phyloP scores from a whole-genome alignment of 75 land plant genomes.

The Cryptomeria japonica region DNA sequence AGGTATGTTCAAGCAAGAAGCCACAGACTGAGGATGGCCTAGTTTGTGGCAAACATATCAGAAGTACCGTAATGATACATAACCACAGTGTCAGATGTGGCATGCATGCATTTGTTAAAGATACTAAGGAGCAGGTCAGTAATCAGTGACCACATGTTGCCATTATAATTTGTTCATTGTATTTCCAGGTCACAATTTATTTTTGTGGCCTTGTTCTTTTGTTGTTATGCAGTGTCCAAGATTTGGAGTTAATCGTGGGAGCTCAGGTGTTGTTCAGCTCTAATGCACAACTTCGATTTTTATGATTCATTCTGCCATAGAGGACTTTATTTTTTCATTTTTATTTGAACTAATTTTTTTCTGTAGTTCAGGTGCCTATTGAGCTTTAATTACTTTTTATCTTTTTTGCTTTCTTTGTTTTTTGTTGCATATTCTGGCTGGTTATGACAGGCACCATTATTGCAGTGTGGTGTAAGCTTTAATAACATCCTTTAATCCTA shows the following conservation, averaged over 20 bases:
- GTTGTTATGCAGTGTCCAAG: neutral
- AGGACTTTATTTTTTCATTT: neutral
- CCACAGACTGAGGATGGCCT: neutral
- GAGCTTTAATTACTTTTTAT: neutral
- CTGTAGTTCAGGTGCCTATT: neutral
- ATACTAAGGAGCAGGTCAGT: neutral
- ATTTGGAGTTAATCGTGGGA: slow-evolving; percentile 4
- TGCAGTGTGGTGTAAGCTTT: neutral
- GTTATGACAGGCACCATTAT: neutral
- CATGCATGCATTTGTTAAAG: neutral
- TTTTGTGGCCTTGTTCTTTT: slow-evolving; percentile 1
- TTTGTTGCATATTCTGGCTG: neutral
- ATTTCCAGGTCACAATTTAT: neutral
- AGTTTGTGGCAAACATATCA: neutral
- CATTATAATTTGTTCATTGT: neutral
- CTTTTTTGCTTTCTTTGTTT: neutral
- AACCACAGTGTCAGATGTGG: neutral
- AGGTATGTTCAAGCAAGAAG: neutral
- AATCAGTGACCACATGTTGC: neutral
- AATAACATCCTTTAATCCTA: neutral
- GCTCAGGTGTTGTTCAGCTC: slow-evolving; percentile 4
- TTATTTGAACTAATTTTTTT: neutral
- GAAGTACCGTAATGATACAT: neutral
- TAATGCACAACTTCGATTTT: neutral
- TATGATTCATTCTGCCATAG: neutral